Percentiles rank a stretch among this genome's conserved stretches.
Evolutionary conservation across 1,284 basidiomycete species (phyloP).

Genomic region (Ceratobasidium sp.): DNA sequence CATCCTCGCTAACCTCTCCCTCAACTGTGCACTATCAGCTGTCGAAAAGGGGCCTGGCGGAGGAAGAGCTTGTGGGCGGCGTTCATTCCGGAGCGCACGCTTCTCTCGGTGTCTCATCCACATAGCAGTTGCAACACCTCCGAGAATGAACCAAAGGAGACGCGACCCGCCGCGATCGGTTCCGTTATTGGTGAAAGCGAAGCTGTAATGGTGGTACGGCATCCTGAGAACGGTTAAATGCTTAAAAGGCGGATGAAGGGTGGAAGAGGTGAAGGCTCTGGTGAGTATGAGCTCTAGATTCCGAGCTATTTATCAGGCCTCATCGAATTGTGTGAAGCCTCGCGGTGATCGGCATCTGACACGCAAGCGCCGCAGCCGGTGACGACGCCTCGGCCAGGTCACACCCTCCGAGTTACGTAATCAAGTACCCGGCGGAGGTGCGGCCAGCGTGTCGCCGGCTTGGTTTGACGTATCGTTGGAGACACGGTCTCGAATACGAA

Average conservation of each 20-base stretch:
- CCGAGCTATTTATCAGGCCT: too few relatives aligned
- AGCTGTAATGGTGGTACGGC: conserved; percentile 42
- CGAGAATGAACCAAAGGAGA: conserved; percentile 33
- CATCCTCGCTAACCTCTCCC: conserved; percentile 7
- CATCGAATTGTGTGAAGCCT: too few relatives aligned
- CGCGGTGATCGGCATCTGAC: neutral
- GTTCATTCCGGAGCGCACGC: neutral
- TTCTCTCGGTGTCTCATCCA: conserved; percentile 19
- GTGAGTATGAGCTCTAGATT: too few relatives aligned
- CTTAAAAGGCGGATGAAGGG: conserved; percentile 5
- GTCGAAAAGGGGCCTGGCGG: neutral
- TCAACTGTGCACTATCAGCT: neutral
- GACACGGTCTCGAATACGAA: too few relatives aligned
- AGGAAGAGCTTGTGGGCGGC: conserved; percentile 7
- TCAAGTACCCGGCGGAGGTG: neutral
- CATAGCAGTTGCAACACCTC: conserved; percentile 16
- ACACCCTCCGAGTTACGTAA: conserved; percentile 4
- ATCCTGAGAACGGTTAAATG: neutral
- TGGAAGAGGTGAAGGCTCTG: too few relatives aligned
- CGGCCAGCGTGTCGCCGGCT: neutral
- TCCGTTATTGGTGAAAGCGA: conserved; percentile 22
- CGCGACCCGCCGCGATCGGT: neutral
- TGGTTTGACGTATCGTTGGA: too few relatives aligned
- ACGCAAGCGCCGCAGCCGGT: conserved; percentile 20
- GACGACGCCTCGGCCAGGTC: conserved; percentile 14